These are phyloP conservation scores for Oryza coarctata DNA, from an alignment of 176 grass and related monocot genomes.

Conservation along the genomic window DNA sequence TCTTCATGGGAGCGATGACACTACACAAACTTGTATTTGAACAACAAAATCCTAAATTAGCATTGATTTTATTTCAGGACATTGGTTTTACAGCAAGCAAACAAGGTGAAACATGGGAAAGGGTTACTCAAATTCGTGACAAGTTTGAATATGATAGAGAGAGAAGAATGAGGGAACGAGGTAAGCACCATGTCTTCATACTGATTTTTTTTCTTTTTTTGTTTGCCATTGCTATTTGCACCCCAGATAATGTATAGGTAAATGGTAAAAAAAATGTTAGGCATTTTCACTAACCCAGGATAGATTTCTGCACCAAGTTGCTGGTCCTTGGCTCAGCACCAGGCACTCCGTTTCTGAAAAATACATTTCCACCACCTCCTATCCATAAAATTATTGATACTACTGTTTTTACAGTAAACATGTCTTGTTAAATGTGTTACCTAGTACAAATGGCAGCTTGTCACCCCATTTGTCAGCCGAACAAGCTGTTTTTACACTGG, in stretches of 20 bases:
- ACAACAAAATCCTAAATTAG: neutral
- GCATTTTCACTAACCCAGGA: neutral
- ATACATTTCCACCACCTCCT: neutral
- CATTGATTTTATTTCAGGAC: slow-evolving; percentile 52
- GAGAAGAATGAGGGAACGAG: slow-evolving; percentile 80
- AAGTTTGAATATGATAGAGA: slow-evolving; percentile 99
- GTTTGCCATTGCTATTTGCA: slow-evolving; percentile 2
- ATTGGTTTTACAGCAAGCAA: slow-evolving; percentile 44
- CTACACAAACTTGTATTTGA: neutral
- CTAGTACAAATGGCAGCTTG: neutral
- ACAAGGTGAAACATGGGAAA: slow-evolving; percentile 79
- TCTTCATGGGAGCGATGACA: neutral
- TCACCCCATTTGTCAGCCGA: neutral
- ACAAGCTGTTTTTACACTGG: neutral
- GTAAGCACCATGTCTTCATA: slow-evolving; percentile 39
- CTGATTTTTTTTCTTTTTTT: neutral
- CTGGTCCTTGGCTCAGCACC: neutral
- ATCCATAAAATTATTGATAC: neutral
- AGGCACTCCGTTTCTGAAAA: neutral
- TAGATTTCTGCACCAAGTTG: neutral
- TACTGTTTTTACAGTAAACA: neutral
- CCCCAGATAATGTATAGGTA: neutral
- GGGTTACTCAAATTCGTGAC: slow-evolving; percentile 86
- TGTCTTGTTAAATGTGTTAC: neutral
- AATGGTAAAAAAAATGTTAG: neutral